These are phyloP conservation scores for Chaetomium cochliodes DNA, from an alignment of 495 filamentous ascomycete species.

Conservation along the genomic window DNA sequence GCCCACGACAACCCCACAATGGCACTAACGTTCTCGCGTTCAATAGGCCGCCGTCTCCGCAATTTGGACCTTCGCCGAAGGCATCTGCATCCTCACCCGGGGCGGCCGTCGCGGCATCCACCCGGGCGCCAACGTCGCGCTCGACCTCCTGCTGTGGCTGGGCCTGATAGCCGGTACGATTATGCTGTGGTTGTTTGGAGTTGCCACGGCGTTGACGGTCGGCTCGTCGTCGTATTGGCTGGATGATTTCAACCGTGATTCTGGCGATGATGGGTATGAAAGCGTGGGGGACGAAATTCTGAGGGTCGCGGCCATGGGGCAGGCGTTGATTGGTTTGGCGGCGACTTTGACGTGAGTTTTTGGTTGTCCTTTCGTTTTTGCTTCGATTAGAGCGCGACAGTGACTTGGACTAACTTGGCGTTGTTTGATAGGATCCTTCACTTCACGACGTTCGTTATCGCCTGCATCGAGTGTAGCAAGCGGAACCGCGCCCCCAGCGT, in stretches of 20 bases:
- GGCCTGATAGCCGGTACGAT: constrained; percentile 2
- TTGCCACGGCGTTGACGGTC: not conserved
- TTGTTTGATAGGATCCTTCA: constrained; percentile 4
- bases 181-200: not conserved
- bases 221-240: not conserved
- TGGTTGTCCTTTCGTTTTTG: not conserved
- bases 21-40: not conserved
- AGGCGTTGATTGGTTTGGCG: constrained; percentile 13
- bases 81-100: constrained; percentile 21
- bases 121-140: constrained; percentile 23
- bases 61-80: constrained; percentile 18
- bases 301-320: not conserved
- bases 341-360: constrained; percentile 10
- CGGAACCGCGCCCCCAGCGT: not conserved
- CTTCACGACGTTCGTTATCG: constrained; percentile 14
- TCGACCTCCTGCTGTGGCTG: constrained; percentile 27
- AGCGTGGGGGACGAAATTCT: not conserved
- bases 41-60: constrained; percentile 13
- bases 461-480: constrained; percentile 13
- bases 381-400: not conserved
- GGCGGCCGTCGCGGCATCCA: constrained; percentile 23
- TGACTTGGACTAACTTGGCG: not conserved
- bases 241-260: no score
- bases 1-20: not conserved
- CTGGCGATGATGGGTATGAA: not conserved